phyloP scores from a whole-genome alignment of 352 stramenopile species.

The Globisporangium rhizosaccharum region DNA sequence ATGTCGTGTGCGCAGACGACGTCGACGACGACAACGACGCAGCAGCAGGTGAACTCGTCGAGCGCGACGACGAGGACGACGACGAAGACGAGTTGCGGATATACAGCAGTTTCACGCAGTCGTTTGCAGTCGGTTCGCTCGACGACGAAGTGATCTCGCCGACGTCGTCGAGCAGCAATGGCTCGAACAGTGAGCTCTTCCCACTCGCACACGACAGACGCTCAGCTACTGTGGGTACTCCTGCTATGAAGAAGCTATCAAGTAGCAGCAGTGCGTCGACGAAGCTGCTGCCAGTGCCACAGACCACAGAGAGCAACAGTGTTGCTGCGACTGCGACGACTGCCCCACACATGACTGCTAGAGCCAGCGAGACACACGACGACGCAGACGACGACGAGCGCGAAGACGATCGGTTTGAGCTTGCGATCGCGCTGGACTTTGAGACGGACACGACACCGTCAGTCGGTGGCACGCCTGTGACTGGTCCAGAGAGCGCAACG shows the following conservation, averaged over 20 bases:
- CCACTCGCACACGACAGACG: slow-evolving; percentile 1
- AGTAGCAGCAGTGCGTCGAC: background rate
- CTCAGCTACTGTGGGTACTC: background rate
- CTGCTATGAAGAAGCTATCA: slow-evolving; percentile 9
- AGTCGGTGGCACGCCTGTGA: slow-evolving; percentile 13
- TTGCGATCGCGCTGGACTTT: slow-evolving; percentile 60
- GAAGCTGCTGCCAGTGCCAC: background rate
- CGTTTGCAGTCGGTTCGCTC: background rate
- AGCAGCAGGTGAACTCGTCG: background rate
- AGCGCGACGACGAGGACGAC: background rate
- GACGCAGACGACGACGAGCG: slow-evolving; percentile 18
- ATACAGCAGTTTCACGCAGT: slow-evolving; percentile 11
- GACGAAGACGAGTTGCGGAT: slow-evolving; percentile 7
- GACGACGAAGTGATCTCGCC: slow-evolving; percentile 29
- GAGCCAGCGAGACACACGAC: slow-evolving; percentile 18
- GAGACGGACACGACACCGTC: slow-evolving; percentile 48
- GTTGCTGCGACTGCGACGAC: background rate
- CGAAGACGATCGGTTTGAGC: slow-evolving; percentile 36
- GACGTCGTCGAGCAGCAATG: slow-evolving; percentile 57
- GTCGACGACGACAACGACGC: slow-evolving; percentile 5
- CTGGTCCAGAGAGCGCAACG: slow-evolving; percentile 37
- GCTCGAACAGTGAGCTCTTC: slow-evolving; percentile 27
- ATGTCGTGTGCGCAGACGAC: slow-evolving; percentile 6
- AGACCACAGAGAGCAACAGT: background rate
- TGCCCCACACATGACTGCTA: slow-evolving; percentile 16